These are phyloP conservation scores for Butyriboletus loyo DNA, from an alignment of 768 basidiomycete species.

Conservation along the genomic window DNA sequence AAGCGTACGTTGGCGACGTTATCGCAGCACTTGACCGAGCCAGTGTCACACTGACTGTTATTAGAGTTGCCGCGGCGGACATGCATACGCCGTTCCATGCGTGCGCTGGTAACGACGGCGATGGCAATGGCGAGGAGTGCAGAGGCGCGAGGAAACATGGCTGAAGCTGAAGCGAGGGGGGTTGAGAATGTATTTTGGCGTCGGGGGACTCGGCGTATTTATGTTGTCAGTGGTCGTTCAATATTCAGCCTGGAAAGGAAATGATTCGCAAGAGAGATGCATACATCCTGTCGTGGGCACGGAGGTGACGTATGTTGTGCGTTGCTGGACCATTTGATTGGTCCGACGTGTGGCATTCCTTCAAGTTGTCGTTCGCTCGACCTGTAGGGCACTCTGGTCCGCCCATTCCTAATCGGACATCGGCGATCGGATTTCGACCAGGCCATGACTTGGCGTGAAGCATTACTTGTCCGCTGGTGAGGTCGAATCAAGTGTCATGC, in stretches of 20 bases:
- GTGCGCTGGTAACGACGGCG: conserved; percentile 21
- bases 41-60: conserved; percentile 16
- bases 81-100: conserved; percentile 18
- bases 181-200: not conserved
- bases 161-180: not conserved
- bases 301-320: conserved; percentile 12
- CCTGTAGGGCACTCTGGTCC: too few species aligned
- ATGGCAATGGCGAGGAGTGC: conserved; percentile 16
- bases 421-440: not conserved
- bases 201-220: conserved; percentile 21
- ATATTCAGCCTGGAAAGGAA: conserved; percentile 13
- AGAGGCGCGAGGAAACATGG: conserved; percentile 24
- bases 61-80: conserved; percentile 1
- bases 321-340: not conserved
- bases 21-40: conserved; percentile 20
- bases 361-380: not conserved
- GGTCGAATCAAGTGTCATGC: not conserved
- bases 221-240: conserved; percentile 8
- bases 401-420: not conserved
- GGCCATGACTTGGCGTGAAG: not conserved
- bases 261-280: not conserved
- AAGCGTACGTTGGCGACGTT: conserved; percentile 19
- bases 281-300: not conserved
- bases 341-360: conserved; percentile 4
- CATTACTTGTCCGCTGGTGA: not conserved